These are phyloP conservation scores for Melocanna baccifera DNA, from an alignment of 176 grass and related monocot genomes.

Conservation along the genomic window DNA sequence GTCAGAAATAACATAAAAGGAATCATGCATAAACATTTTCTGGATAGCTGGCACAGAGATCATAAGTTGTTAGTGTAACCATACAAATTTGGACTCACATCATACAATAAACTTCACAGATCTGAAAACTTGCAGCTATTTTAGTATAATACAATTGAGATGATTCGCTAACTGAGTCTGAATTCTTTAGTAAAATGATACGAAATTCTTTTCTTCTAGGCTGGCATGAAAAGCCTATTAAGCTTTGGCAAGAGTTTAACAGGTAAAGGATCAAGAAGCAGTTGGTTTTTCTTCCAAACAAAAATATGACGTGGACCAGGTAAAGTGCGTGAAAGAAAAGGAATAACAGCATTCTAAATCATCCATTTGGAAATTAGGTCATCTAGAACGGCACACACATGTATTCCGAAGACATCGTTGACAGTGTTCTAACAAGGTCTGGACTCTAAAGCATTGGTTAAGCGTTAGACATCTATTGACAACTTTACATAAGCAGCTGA, in stretches of 20 bases:
- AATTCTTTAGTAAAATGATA: neutral
- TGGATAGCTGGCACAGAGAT: slow-evolving; percentile 19
- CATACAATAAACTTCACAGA: neutral
- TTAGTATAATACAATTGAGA: slow-evolving; percentile 8
- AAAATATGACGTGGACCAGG: neutral
- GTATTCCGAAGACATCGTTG: slow-evolving; percentile 65
- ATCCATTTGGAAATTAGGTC: neutral
- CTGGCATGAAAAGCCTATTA: neutral
- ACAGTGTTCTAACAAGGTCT: too few species aligned
- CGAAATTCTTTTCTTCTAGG: neutral
- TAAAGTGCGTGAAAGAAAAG: neutral
- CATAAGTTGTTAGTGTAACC: neutral
- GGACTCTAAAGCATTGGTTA: too few species aligned
- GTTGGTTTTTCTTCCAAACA: neutral
- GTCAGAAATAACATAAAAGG: neutral
- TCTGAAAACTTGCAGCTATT: neutral
- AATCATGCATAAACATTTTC: too few species aligned
- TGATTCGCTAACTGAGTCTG: neutral
- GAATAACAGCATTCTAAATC: neutral
- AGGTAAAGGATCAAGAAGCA: neutral
- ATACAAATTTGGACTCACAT: neutral
- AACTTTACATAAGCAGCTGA: too few species aligned
- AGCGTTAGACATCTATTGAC: too few species aligned
- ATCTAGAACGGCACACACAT: slow-evolving; percentile 55
- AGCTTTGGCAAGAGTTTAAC: neutral